Base-by-base conservation (phyloP, 2,329 filamentous ascomycete genomes). In the Cyclaneusma minus region DNA sequence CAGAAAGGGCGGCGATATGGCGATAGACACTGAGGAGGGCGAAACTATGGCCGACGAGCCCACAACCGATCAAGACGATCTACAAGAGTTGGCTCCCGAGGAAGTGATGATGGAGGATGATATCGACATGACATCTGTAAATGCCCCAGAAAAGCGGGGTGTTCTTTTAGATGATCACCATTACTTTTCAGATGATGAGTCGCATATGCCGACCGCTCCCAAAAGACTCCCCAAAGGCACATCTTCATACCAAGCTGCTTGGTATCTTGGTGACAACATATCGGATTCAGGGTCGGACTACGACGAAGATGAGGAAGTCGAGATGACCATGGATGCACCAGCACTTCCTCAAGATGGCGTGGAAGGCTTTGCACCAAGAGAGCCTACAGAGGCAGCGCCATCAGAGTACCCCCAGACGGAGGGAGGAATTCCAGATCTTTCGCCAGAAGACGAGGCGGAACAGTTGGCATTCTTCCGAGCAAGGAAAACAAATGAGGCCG, bases 91-190 rank as follows among this genome's bases (percentile, higher is more conserved):
- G 29, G 87, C 89, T 0, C 87, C 85, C 0, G 87, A 95, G 47
- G 83, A 87, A 42, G 66, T 74, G 3, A 60, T 69, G 31, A 89
- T 93, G 82, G 60, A 69, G 13, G 78, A 81, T 34, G 45, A 55
- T 55, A 30, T 62, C 40, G 47, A 59, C 33, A 38, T 65, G 42
- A n/a, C n/a, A n/a, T 61, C 60, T 3, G 55, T 62, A 13, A 50
- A 51, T 25, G 47, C 50, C 4, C 56, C 59, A 2, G 60, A 64
- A 22, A 74, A 75, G 45, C 92, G 87, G 54, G 89, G 87, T 36
- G 89, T 98, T 1, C 58, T 98, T 21, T 62, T 98, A 7, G 89
- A 98, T 39, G 87, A 95, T 38, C 87, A 98, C 49, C 87, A 95
- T 48, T 98, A 98, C 51, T 98, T 95, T 47, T 85, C 85, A 0